Percentiles rank a stretch among this genome's conserved stretches.
Evolutionary conservation across 2,329 filamentous ascomycete genomes (phyloP).

Genomic region (Alternaria rosae): DNA sequence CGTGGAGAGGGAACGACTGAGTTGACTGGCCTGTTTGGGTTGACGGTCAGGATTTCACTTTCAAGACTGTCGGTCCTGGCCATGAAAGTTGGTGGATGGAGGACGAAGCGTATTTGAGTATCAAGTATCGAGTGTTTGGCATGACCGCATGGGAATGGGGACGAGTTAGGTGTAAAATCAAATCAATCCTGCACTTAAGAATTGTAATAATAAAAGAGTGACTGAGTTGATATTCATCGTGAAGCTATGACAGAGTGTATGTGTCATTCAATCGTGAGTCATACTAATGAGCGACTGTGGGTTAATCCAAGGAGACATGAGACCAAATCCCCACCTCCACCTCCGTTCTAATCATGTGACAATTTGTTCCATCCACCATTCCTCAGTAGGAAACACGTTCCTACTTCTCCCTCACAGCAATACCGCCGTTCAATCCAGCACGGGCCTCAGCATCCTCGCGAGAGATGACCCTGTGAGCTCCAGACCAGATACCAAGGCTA

Average conservation of each 20-base stretch:
- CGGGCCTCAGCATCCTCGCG: conserved; percentile 48
- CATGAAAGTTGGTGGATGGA: not conserved
- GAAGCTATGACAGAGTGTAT: not conserved
- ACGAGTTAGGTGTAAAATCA: not conserved
- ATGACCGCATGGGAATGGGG: not conserved
- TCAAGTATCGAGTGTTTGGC: not conserved
- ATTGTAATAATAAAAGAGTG: not conserved
- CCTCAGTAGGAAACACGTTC: not conserved
- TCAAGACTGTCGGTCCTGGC: not conserved
- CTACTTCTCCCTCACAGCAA: conserved; percentile 24
- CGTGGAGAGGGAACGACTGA: accelerated
- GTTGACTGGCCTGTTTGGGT: not conserved
- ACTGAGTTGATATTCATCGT: conserved; percentile 1
- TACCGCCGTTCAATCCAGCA: conserved; percentile 27
- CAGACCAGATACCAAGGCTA: conserved; percentile 44
- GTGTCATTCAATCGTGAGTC: not conserved
- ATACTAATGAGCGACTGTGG: conserved; percentile 14
- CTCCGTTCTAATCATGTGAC: not conserved
- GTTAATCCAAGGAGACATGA: conserved; percentile 16
- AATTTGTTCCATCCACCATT: conserved; percentile 10
- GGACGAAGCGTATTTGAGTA: not conserved
- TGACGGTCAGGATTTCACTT: not conserved
- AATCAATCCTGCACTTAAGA: not conserved
- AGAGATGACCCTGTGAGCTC: conserved; percentile 39
- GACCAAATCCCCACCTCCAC: not conserved